Conservation (phyloP, 2,329 filamentous ascomycete species). For the Elsinoe fawcettii region DNA sequence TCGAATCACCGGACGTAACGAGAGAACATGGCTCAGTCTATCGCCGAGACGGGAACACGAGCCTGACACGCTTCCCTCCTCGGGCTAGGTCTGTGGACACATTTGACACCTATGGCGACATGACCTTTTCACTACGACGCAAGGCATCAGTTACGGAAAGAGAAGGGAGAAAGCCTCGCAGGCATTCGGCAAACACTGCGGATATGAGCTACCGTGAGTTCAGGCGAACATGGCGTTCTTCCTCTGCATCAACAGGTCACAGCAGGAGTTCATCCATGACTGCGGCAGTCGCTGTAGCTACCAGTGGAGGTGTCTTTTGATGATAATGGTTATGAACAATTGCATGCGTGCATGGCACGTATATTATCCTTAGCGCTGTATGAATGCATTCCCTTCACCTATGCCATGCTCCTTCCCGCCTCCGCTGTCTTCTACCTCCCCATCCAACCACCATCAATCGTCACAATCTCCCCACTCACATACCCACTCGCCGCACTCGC, state of each 20-base stretch:
- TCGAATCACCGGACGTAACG: too few relatives aligned
- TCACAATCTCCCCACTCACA: slow-evolving; percentile 71
- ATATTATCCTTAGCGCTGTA: neutral
- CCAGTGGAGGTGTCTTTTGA: neutral
- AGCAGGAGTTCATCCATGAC: neutral
- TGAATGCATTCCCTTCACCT: neutral
- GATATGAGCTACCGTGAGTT: neutral
- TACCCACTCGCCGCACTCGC: slow-evolving; percentile 69
- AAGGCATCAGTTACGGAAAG: neutral
- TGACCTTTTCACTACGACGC: neutral
- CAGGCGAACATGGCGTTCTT: neutral
- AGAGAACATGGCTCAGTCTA: too few relatives aligned
- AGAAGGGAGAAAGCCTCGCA: neutral
- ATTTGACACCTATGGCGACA: neutral
- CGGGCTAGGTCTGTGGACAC: neutral
- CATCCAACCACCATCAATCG: slow-evolving; percentile 74
- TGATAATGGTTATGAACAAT: neutral
- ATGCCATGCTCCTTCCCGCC: neutral
- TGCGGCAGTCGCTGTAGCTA: neutral
- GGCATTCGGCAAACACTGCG: neutral
- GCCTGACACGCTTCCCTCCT: neutral
- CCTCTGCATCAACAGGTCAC: neutral
- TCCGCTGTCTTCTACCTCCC: slow-evolving; percentile 11
- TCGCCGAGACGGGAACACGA: neutral
- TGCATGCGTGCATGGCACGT: neutral